Percentiles rank a stretch among this genome's conserved stretches.
These are phyloP conservation scores for Boletus speciosus DNA, from an alignment of 768 basidiomycete genomes.

Conservation along the genomic window DNA sequence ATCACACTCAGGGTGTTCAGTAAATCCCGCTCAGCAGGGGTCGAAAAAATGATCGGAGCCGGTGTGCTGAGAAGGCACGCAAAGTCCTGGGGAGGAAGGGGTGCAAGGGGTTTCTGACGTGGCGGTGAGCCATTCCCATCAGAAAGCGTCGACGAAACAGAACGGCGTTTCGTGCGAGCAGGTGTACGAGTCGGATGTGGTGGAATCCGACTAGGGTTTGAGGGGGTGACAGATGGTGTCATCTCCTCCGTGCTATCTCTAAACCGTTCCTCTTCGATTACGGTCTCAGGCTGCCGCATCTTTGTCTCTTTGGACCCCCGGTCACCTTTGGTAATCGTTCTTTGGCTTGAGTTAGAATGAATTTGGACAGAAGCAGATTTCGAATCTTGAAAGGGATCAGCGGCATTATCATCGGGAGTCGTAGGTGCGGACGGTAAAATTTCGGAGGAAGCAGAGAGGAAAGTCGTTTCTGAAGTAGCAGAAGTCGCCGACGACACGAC, in stretches of 20 bases:
- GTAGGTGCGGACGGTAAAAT: constrained; percentile 49
- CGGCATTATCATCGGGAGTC: constrained; percentile 48
- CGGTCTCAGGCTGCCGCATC: constrained; percentile 44
- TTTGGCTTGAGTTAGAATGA: constrained; percentile 53
- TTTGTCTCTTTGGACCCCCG: constrained; percentile 28
- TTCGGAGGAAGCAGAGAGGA: constrained; percentile 53
- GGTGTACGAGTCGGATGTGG: constrained; percentile 82
- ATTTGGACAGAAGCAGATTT: constrained; percentile 29
- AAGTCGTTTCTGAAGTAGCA: constrained; percentile 41
- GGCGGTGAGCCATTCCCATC: constrained; percentile 53
- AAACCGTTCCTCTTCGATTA: constrained; percentile 47
- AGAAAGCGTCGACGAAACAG: constrained; percentile 84
- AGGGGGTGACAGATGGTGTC: constrained; percentile 21
- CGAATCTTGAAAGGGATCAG: constrained; percentile 42
- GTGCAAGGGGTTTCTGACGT: constrained; percentile 42
- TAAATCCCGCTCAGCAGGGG: constrained; percentile 73
- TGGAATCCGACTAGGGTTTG: constrained; percentile 35
- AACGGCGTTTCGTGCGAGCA: constrained; percentile 91
- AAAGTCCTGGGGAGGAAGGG: constrained; percentile 52
- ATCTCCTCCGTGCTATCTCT: constrained; percentile 3
- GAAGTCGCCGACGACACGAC: constrained; percentile 47
- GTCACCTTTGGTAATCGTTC: constrained; percentile 52
- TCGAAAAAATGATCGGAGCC: constrained; percentile 83
- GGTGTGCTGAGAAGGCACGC: constrained; percentile 58
- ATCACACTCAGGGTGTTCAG: constrained; percentile 69